These are phyloP conservation scores for Russula dissimulans DNA, from an alignment of 768 basidiomycete genomes.

Conservation along the genomic window DNA sequence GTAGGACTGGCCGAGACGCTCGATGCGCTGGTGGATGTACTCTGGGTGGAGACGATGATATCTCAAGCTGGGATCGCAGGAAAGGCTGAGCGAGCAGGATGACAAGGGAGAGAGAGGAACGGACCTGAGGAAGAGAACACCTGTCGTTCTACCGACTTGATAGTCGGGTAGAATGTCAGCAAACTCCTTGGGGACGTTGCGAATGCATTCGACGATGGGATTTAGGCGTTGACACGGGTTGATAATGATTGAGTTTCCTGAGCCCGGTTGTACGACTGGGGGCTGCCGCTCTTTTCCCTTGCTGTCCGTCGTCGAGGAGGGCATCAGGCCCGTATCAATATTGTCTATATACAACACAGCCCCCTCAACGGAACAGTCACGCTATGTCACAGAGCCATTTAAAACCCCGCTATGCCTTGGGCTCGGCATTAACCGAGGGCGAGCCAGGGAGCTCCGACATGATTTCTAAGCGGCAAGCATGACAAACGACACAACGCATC, in stretches of 20 bases:
- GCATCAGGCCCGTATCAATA: no score
- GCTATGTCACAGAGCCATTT: no score
- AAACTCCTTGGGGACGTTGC: conserved; percentile 88
- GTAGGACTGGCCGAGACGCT: conserved; percentile 74
- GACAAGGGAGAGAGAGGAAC: neutral
- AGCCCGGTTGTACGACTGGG: conserved; percentile 27
- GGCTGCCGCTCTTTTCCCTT: conserved; percentile 21
- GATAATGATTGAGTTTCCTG: conserved; percentile 29
- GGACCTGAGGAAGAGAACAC: conserved; percentile 86
- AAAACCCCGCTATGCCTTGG: no score
- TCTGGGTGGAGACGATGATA: conserved; percentile 97
- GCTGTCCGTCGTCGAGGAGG: neutral
- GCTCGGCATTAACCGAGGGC: no score
- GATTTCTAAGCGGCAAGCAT: no score
- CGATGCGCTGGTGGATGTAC: conserved; percentile 87
- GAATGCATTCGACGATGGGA: conserved; percentile 77
- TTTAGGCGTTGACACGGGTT: conserved; percentile 57
- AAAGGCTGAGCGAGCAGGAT: neutral
- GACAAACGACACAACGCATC: no score
- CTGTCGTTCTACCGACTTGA: conserved; percentile 90
- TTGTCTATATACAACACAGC: no score
- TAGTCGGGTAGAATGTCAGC: conserved; percentile 92
- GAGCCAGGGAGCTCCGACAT: no score
- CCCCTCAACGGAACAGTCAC: no score
- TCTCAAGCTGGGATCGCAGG: conserved; percentile 47